phyloP scores from a whole-genome alignment of 495 filamentous ascomycete genomes.

The Neurospora cerealis region DNA sequence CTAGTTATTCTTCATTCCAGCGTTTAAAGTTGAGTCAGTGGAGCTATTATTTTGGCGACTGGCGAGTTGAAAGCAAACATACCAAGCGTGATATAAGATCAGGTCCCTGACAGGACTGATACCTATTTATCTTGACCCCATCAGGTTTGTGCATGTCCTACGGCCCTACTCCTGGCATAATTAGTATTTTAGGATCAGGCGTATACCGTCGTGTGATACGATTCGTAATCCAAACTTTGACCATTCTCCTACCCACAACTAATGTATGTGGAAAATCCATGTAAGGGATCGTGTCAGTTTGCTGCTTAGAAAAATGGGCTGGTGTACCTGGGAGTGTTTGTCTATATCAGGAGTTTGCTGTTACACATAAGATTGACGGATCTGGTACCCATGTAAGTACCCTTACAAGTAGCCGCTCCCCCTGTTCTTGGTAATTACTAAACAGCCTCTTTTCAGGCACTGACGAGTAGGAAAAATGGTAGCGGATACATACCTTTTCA shows the following conservation, averaged over 20 bases:
- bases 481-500: background rate
- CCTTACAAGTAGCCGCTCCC: background rate
- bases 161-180: background rate
- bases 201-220: background rate
- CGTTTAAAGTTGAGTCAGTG: too few species aligned
- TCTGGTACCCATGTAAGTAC: background rate
- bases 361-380: background rate
- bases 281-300: background rate
- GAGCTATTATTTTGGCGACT: too few species aligned
- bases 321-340: background rate
- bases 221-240: background rate
- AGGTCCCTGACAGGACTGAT: too few species aligned
- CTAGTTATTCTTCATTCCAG: too few species aligned
- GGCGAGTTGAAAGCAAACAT: too few species aligned
- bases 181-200: background rate
- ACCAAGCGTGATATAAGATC: too few species aligned
- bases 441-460: background rate
- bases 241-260: too few species aligned
- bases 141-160: background rate
- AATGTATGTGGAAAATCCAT: background rate
- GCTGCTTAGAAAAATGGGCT: background rate
- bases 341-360: background rate
- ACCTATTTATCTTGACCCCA: too few species aligned
- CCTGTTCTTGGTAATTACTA: background rate
- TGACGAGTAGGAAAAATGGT: background rate